These are phyloP conservation scores for Magnusiomyces tetraspermus DNA, from an alignment of 1,139 yeast genomes.

Conservation along the genomic window DNA sequence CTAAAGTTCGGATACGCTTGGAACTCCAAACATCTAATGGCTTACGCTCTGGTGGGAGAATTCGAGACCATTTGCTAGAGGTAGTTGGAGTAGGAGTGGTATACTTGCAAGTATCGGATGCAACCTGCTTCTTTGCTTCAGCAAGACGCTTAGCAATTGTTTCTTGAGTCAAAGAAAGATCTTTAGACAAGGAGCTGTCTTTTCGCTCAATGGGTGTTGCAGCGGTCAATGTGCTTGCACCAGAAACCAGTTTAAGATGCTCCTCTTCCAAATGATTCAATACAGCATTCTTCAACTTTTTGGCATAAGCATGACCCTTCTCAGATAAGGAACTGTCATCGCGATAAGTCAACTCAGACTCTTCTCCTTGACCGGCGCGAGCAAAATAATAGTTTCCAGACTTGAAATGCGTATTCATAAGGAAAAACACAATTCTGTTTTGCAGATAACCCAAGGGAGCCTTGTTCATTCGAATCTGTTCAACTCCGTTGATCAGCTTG, in stretches of 20 bases:
- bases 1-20: conserved; percentile 71
- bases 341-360: conserved; percentile 26
- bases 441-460: conserved; percentile 80
- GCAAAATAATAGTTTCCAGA: conserved; percentile 84
- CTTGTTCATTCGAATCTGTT: conserved; percentile 67
- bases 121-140: conserved; percentile 11
- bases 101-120: conserved; percentile 11
- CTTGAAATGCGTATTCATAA: conserved; percentile 79
- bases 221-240: neutral
- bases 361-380: conserved; percentile 37
- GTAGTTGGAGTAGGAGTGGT: conserved; percentile 15
- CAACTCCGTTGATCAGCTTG: conserved; percentile 84
- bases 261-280: conserved; percentile 31
- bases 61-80: conserved; percentile 15
- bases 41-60: conserved; percentile 24
- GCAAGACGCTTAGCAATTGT: conserved; percentile 10
- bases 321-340: conserved; percentile 33
- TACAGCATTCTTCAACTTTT: conserved; percentile 35
- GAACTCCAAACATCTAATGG: conserved; percentile 74
- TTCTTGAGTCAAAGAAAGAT: neutral
- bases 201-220: conserved; percentile 1
- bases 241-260: neutral
- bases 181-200: neutral
- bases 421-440: conserved; percentile 78
- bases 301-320: conserved; percentile 34